Base-by-base conservation (phyloP, 2,329 filamentous ascomycete species). In the Dothistroma septosporum region DNA sequence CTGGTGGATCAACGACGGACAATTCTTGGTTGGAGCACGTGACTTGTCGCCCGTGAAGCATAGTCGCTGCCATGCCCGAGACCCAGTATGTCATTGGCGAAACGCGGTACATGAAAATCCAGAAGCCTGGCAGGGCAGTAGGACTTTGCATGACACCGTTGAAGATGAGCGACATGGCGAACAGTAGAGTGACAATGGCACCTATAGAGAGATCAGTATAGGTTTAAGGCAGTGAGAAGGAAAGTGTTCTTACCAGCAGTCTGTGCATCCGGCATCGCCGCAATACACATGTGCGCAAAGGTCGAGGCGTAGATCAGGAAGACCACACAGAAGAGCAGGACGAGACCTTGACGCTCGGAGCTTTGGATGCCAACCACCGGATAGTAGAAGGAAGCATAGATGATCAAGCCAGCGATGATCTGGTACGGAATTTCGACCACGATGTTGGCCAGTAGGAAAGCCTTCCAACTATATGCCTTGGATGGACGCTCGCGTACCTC, bases 381-480 rank as follows among this genome's bases (percentile, higher is more conserved):
- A 61, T 89, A 91, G 79, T 90, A 90, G 79, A 87, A 89, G 69
- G 80, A 83, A 1, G 82, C 81, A 68, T 80, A 91, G 64, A 85
- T 82, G 11, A 91, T 70, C 22, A 90, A 75, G 12, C 82, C 86
- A 1, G 85, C 83, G 10, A 90, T 58, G 37, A 85, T 79, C 56
- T 85, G 80, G 75, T 82, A 92, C 0, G 88, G 88, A 1, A 91
- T 79, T 72, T 92, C 89, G 53, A 89, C 87, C 2, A 89, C 57
- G 57, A 91, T 83, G 70, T 90, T 90, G 69, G 87, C 83, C 2
- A 88, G 76, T 72, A 92, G 82, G 75, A 92, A 91, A 0, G 83
- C 86, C 66, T 85, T 81, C 89, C 89, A 92, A 0, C 86, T 89
- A 76, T 92, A 92, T 0, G 86, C 80, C 69, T 90, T 90, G 73